A percentile compares a stretch with the other conserved stretches of the same genome.
Evolutionary conservation across 306 rosid species (phyloP).

Genomic region (Malus sieversii): DNA sequence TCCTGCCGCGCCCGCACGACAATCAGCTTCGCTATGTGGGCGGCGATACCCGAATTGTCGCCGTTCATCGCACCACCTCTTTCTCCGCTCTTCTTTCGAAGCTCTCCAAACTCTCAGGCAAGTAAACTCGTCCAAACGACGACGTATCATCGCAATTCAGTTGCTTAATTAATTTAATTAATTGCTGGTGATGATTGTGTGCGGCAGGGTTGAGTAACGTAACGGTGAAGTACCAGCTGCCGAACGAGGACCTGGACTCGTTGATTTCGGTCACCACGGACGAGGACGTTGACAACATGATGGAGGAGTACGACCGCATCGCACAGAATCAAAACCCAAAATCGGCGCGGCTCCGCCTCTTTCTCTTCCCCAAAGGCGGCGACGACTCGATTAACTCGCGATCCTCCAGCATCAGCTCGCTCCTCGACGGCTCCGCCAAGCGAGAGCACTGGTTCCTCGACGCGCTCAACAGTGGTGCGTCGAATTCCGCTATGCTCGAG

Average conservation of each 20-base stretch:
- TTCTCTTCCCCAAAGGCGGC: slow-evolving; percentile 47
- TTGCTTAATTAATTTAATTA: neutral
- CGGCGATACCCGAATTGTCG: slow-evolving; percentile 88
- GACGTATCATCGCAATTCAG: neutral
- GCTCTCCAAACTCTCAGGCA: slow-evolving; percentile 85
- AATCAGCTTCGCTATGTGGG: slow-evolving; percentile 95
- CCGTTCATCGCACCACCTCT: slow-evolving; percentile 57
- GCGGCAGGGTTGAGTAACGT: slow-evolving; percentile 63
- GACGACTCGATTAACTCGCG: slow-evolving; percentile 25
- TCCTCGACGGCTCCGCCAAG: slow-evolving; percentile 66
- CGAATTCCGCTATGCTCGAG: slow-evolving; percentile 37
- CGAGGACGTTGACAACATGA: slow-evolving; percentile 97
- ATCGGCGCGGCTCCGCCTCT: slow-evolving; percentile 69
- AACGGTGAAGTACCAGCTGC: slow-evolving; percentile 88
- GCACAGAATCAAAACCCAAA: slow-evolving; percentile 63
- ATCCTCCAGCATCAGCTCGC: slow-evolving; percentile 65
- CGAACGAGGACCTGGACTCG: slow-evolving; percentile 92
- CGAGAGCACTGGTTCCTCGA: slow-evolving; percentile 91
- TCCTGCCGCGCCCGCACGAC: slow-evolving; percentile 81
- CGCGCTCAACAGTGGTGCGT: slow-evolving; percentile 62
- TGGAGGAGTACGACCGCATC: slow-evolving; percentile 84
- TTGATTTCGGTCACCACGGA: slow-evolving; percentile 81
- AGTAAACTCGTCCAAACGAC: slow-evolving; percentile 22
- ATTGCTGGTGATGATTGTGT: neutral
- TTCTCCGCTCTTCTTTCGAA: slow-evolving; percentile 57